Evolutionary conservation across 805 yeast species (phyloP), one percentile per base, ranked within the genome.

Genomic region (Saturnispora besseyi): DNA sequence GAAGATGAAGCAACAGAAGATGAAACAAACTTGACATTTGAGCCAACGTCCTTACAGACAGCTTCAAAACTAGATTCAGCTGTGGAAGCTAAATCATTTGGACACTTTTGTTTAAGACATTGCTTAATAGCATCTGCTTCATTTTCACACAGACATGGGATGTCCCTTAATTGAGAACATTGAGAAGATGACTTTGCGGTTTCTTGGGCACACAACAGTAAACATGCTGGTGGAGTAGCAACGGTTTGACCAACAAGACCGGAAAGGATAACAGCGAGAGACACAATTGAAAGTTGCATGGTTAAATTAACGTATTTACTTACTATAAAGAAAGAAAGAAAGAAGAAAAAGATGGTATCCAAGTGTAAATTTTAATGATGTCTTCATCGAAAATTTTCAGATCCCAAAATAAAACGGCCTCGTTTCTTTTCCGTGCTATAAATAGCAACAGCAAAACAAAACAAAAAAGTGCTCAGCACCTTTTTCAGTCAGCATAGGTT

Each of bases 201-300:
- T 60, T 78, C 75, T 51, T 87, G 76, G 52, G 86, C 91, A 77
- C 96, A 88, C 38, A 96, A 95, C 65, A 89, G 74, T 57, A 89
- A 70, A 74, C 96, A 89, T 36, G 96, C 96, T 53, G 96, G 96
- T 46, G 96, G 93, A 50, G 91, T 74, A 43, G 79, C 77, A 30
- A 75, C 74, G 31, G 73, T 60, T 24, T 76, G 69, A 34, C 65
- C 62, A 51, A 73, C 58, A 53, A 68, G 64, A 7, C 65, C 61
- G 30, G 75, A 65, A 47, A 75, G 71, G 51, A 72, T 53, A 22
- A 63, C 48, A 40, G 64, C 62, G 26, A 60, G 45, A 12, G 59
- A 48, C 44, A 56, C 42, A 48, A 51, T 45, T 10, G 54, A 51
- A n/a, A 51, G 46, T 52, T 51, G 53, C 30, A 44, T 48, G 29